Evolutionary conservation across 805 yeast species (phyloP), one percentile per base, ranked within the genome.

Genomic region (Lachancea sp.): DNA sequence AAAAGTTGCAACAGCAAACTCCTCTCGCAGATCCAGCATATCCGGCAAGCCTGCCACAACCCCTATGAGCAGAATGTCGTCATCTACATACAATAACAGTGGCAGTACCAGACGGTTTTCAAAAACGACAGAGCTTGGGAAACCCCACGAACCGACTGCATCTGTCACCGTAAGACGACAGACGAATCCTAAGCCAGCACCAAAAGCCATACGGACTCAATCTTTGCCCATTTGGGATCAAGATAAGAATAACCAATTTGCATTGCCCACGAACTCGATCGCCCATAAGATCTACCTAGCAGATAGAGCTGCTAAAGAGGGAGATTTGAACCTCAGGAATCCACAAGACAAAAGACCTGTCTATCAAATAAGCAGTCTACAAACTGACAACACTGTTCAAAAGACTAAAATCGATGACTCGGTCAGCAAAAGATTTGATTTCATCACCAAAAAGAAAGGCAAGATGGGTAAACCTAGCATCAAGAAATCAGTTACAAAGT

Each of bases 101-200:
- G 28, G 28, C 19, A 24, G n/a, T 16, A 16, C 43, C 15, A 35
- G 37, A 25, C 32, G 37, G 30, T 12, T 40, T 7, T 25, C 23
- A 8, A 38, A 32, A 26, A 16, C 34, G 5, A 24, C 35, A 6
- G 38, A 39, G 18, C 16, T 17, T 30, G 41, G 16, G 38, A 41
- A 36, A 40, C 29, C 20, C 21, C 35, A 30, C 35, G 44, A 31
- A 42, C 20, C 29, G 8, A 12, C 35, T 4, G 26, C 35, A 8
- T 18, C 26, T n/a, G 25, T 31, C 19, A 15, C 19, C 12, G 23
- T 21, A 8, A 56, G 54, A 32, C 56, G 71, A 38, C 60, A 53
- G 38, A 67, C 66, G n/a, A 68, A 68, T 47, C 65, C 66, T 30
- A 61, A 55, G 26, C 71, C 72, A 3, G 72, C 72, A n/a, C 73